Base-by-base conservation (phyloP, 2,329 filamentous ascomycete genomes). In the Cyphellophora europaea region DNA sequence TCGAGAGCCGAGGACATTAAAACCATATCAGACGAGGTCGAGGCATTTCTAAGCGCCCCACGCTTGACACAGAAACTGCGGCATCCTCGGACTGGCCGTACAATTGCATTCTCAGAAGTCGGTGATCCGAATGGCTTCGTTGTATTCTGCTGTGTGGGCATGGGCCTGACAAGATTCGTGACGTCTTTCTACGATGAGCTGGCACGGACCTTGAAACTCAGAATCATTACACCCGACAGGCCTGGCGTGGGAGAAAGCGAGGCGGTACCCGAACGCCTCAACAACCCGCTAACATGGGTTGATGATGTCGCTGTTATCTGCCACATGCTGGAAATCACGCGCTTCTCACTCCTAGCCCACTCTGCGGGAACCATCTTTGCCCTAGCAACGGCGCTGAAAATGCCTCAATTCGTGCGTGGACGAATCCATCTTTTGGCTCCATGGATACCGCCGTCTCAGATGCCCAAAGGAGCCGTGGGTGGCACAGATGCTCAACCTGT, bases 361-460 rank as follows among this genome's bases (percentile, higher is more conserved):
- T 96, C 89, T 1, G 91, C 91, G 1, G 91, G 91, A 11, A 89
- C 91, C n/a, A 93, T 98, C 34, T 98, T 98, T 54, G 91, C 91
- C 2, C 72, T 98, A 12, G 91, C 91, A 0, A 96, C 91, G 0
- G 91, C 91, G 0, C 68, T 98, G 29, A 83, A 91, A 29, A 93
- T 98, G 74, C 91, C 91, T 3, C 88, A 95, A 51, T 85, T 95
- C 53, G 93, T 98, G 42, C 81, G 88, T 5, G 91, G 91, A 13
- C 81, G 86, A 35, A 91, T 98, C 36, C 91, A 98, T 58, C 74
- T 98, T 2, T 71, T 98, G 6, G 89, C 91, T 1, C 91, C 91
- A 0, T 95, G 87, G 91, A 96, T 98, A 30, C 91, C 91, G 1
- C 91, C 91, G 0, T 96, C 86, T 4, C 87, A 94, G 55, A 82